phyloP scores from a whole-genome alignment of 78 protist genomes.

The slime mould (Dictyostelium discoideum) region DNA sequence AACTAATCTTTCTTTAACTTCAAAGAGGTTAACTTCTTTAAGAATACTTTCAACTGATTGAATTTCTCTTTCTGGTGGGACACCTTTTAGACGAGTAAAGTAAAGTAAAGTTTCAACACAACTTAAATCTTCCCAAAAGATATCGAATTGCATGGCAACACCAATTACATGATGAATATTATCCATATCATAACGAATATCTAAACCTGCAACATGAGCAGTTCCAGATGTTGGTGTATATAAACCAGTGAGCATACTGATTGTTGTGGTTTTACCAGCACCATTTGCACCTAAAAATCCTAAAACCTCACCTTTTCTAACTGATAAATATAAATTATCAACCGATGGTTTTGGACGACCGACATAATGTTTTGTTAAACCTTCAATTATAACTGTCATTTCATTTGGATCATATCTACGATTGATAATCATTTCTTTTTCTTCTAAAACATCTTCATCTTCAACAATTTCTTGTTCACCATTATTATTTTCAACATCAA shows the following conservation, averaged over 20 bases:
- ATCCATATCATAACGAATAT: slow-evolving; percentile 47
- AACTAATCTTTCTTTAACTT: slow-evolving; percentile 43
- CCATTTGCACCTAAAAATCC: slow-evolving; percentile 96
- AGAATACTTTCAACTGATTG: slow-evolving; percentile 15
- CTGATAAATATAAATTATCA: slow-evolving; percentile 56
- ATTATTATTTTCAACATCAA: background rate
- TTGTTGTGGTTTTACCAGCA: slow-evolving; percentile 95
- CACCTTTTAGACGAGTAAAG: slow-evolving; percentile 86
- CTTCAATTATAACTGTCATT: slow-evolving; percentile 1
- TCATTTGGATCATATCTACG: background rate
- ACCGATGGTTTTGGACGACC: slow-evolving; percentile 70
- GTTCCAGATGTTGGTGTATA: slow-evolving; percentile 76
- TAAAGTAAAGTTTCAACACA: slow-evolving; percentile 87
- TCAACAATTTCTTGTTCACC: background rate
- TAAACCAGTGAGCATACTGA: slow-evolving; percentile 81
- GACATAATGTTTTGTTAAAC: slow-evolving; percentile 14
- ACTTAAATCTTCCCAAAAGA: slow-evolving; percentile 89
- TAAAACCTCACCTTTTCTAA: slow-evolving; percentile 84
- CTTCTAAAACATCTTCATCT: slow-evolving; percentile 42
- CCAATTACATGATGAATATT: slow-evolving; percentile 88
- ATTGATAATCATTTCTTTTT: background rate
- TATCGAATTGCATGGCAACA: slow-evolving; percentile 94
- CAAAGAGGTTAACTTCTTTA: slow-evolving; percentile 54
- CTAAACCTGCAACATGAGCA: slow-evolving; percentile 79
- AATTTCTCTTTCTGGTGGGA: background rate